A percentile compares a stretch with the other conserved stretches of the same genome.
phyloP scores from a whole-genome alignment of 148 eudicot genomes.

The Fagopyrum tataricum region DNA sequence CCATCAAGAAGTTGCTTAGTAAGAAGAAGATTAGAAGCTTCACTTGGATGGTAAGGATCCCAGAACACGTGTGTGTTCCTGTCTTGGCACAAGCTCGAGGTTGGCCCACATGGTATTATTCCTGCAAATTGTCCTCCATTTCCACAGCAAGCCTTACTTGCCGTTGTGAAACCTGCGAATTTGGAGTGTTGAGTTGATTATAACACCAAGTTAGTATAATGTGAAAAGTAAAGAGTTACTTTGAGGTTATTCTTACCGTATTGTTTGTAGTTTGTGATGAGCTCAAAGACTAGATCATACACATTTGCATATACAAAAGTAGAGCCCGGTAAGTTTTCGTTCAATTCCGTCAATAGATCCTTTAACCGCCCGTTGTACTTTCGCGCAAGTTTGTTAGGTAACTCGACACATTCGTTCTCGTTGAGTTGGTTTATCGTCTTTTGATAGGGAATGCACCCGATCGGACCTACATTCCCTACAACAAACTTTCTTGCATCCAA shows the following conservation, averaged over 20 bases:
- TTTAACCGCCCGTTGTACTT: conserved; percentile 68
- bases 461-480: conserved; percentile 79
- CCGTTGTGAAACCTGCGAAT: conserved; percentile 63
- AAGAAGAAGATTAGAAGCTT: conserved; percentile 74
- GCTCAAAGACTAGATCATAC: conserved; percentile 77
- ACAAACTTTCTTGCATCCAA: conserved; percentile 87
- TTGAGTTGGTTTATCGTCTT: conserved; percentile 68
- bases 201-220: no score
- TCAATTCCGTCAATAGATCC: conserved; percentile 50
- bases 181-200: no score
- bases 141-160: conserved; percentile 88
- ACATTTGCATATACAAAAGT: conserved; percentile 83
- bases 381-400: conserved; percentile 75
- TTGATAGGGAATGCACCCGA: conserved; percentile 97
- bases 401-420: conserved; percentile 62
- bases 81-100: conserved; percentile 74
- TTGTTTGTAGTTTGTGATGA: conserved; percentile 65
- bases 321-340: conserved; percentile 55
- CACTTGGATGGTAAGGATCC: conserved; percentile 98
- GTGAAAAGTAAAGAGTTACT: not conserved
- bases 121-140: conserved; percentile 95
- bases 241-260: conserved; percentile 40
- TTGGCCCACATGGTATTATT: conserved; percentile 79
- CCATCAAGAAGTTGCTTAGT: conserved; percentile 71
- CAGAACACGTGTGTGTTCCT: conserved; percentile 83